phyloP scores from a whole-genome alignment of 768 basidiomycete species.

The Kwoniella pini region DNA sequence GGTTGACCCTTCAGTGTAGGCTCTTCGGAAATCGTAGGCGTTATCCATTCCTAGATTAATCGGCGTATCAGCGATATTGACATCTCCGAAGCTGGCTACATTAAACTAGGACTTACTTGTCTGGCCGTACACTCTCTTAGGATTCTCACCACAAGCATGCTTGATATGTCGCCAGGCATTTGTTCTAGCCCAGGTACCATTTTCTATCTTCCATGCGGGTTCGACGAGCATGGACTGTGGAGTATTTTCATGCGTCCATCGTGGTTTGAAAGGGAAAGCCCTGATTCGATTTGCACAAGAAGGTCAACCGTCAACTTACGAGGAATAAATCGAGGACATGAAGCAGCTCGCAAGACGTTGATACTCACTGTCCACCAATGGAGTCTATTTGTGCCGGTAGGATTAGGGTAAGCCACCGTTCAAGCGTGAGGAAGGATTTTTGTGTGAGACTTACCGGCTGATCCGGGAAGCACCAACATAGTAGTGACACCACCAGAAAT shows the following conservation, averaged over 20 bases:
- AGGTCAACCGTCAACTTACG: not conserved
- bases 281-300: not conserved
- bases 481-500: slow-evolving; percentile 88
- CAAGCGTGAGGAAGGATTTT: too few relatives aligned
- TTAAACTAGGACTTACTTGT: slow-evolving; percentile 55
- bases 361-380: slow-evolving; percentile 64
- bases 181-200: slow-evolving; percentile 57
- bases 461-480: slow-evolving; percentile 74
- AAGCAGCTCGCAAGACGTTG: too few relatives aligned
- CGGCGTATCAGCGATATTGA: not conserved
- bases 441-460: slow-evolving; percentile 23
- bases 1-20: slow-evolving; percentile 68
- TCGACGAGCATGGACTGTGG: slow-evolving; percentile 71
- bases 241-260: slow-evolving; percentile 70
- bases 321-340: not conserved
- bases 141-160: slow-evolving; percentile 63
- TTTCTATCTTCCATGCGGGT: slow-evolving; percentile 63
- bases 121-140: slow-evolving; percentile 33
- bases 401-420: too few relatives aligned
- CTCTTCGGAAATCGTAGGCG: slow-evolving; percentile 70
- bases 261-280: slow-evolving; percentile 73
- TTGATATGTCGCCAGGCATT: slow-evolving; percentile 79
- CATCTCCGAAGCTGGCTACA: not conserved
- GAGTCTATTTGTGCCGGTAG: too few relatives aligned
- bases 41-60: slow-evolving; percentile 63